Base-by-base conservation (phyloP, 2,329 filamentous ascomycete species). In the Emergomyces africanus region DNA sequence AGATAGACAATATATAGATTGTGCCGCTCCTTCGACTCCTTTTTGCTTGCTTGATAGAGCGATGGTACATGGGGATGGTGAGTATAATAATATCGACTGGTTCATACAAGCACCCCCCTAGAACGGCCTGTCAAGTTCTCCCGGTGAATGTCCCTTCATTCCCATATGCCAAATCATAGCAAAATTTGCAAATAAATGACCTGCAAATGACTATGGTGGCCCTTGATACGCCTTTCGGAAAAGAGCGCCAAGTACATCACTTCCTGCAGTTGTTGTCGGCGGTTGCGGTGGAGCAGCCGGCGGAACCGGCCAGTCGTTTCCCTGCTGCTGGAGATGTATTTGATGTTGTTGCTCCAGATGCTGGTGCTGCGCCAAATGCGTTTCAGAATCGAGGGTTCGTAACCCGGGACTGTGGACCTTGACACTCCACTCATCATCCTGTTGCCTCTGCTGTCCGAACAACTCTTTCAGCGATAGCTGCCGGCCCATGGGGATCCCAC, bases 361-460 rank as follows among this genome's bases (percentile, higher is more conserved):
- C n/a, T 55, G 39, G 14, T 44, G 53, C 25, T 41, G 30, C 5
- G 46, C 30, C 18, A 41, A 41, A 60, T 65, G 68, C 56, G 62
- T 59, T 41, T 64, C 63, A 14, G 37, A 46, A 54, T 59, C 57
- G 23, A 44, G 20, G 6, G 28, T 28, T 42, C 58, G 58, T 14
- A 64, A 65, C 6, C 48, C 62, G 10, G 71, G 59, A 61, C 72
- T 72, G 66, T 81, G 79, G 51, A 73, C 73, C 54, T 76, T 74
- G 15, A 80, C 71, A 65, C 75, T 80, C 72, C 76, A 80, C 12
- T 67, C 77, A 57, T 78, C 75, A 63, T 81, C 79, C 56, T 78
- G 74, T 33, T 75, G 75, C 51, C 78, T 74, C 64, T 82, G 79
- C 65, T 81, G 78, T 5, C 79, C 79, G 64, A 83, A 82, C 1